Evolutionary conservation across 345 rosid species (phyloP).

Genomic region (Cardamine chenopodiifolia): DNA sequence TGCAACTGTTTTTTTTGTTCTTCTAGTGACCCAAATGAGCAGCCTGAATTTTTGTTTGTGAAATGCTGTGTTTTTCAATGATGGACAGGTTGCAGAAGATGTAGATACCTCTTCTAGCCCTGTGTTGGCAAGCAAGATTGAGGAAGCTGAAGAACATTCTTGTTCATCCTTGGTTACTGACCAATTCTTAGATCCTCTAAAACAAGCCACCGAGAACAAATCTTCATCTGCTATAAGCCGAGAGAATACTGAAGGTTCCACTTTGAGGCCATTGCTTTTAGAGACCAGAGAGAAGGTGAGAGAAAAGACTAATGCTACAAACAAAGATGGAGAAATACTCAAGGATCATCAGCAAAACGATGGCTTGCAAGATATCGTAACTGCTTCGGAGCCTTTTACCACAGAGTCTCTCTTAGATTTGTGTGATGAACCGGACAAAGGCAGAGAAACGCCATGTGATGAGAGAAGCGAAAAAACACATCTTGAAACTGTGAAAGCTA

Average conservation of each 20-base stretch:
- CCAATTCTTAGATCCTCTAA: slow-evolving; percentile 41
- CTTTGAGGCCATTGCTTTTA: slow-evolving; percentile 14
- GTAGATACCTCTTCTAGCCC: slow-evolving; percentile 36
- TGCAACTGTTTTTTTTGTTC: neutral
- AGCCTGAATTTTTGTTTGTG: slow-evolving; percentile 20
- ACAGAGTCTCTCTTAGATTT: slow-evolving; percentile 46
- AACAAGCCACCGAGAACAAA: slow-evolving; percentile 19
- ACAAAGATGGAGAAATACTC: slow-evolving; percentile 36
- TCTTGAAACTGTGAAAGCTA: slow-evolving; percentile 40
- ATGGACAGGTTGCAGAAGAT: slow-evolving; percentile 47
- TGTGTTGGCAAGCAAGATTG: slow-evolving; percentile 29
- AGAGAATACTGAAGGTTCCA: slow-evolving; percentile 25
- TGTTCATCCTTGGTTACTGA: slow-evolving; percentile 44
- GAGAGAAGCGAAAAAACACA: slow-evolving; percentile 36
- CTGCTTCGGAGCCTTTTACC: slow-evolving; percentile 45
- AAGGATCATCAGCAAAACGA: slow-evolving; percentile 34
- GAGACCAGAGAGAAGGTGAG: slow-evolving; percentile 26
- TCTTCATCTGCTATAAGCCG: slow-evolving; percentile 33
- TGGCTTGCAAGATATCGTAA: slow-evolving; percentile 30
- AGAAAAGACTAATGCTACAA: slow-evolving; percentile 28
- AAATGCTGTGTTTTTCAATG: slow-evolving; percentile 7
- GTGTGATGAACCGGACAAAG: slow-evolving; percentile 44
- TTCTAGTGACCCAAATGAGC: neutral
- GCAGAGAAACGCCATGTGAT: slow-evolving; percentile 23
- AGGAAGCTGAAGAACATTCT: slow-evolving; percentile 47